phyloP scores from a whole-genome alignment of 2,329 filamentous ascomycete genomes.

The Lojkania enalia region DNA sequence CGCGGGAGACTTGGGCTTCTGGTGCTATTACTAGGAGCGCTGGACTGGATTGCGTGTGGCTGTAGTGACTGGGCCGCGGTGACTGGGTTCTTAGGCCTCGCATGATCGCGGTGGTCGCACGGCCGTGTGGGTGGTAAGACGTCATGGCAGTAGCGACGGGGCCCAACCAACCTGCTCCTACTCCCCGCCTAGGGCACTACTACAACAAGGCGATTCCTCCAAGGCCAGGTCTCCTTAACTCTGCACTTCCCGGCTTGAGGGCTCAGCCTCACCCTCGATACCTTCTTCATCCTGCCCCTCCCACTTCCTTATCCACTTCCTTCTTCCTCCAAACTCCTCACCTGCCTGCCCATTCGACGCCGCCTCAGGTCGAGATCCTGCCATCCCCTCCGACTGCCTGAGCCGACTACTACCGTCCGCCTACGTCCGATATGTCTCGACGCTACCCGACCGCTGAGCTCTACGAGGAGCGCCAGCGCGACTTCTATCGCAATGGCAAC shows the following conservation, averaged over 20 bases:
- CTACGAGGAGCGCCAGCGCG: constrained; percentile 55
- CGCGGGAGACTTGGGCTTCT: no score
- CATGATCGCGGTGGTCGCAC: no score
- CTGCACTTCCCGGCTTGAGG: background rate
- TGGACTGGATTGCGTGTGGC: no score
- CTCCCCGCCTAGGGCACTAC: constrained; percentile 4
- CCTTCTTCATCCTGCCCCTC: constrained; percentile 10
- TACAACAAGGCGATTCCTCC: constrained; percentile 8
- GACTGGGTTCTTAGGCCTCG: no score
- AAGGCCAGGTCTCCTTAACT: constrained; percentile 9
- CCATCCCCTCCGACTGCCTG: constrained; percentile 1
- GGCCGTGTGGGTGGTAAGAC: no score
- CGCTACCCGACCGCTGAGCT: constrained; percentile 52
- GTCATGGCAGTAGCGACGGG: constrained; percentile 9
- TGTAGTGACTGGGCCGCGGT: no score
- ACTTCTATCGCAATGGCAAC: constrained; percentile 51
- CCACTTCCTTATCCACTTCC: constrained; percentile 5
- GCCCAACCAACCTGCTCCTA: constrained; percentile 9
- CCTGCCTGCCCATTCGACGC: background rate
- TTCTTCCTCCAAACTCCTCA: background rate
- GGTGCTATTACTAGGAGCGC: no score
- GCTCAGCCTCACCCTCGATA: constrained; percentile 7
- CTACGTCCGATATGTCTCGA: constrained; percentile 44
- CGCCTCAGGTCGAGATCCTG: background rate
- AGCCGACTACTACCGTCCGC: background rate